Evolutionary conservation across 768 basidiomycete species (phyloP).

Genomic region (Clathrus columnatus): DNA sequence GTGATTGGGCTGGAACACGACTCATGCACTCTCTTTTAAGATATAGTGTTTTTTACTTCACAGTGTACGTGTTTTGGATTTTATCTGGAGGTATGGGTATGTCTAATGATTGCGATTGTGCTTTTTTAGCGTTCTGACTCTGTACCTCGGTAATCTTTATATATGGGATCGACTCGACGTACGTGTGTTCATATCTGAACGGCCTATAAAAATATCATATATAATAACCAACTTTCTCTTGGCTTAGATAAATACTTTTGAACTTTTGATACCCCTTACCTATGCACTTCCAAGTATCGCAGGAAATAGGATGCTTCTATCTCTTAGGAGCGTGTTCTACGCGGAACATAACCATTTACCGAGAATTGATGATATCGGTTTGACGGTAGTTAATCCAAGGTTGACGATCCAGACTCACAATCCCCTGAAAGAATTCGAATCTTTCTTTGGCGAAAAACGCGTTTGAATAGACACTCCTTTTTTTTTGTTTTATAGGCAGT

Average conservation of each 20-base stretch:
- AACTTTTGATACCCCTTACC: slow-evolving; percentile 8
- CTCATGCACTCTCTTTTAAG: not conserved
- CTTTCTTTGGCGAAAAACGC: slow-evolving; percentile 6
- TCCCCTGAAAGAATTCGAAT: slow-evolving; percentile 9
- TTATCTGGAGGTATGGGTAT: not conserved
- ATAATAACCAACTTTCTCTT: not conserved
- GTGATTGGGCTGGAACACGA: not conserved
- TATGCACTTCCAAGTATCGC: slow-evolving; percentile 7
- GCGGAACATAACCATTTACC: not conserved
- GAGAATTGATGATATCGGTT: not conserved
- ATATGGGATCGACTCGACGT: slow-evolving; percentile 6
- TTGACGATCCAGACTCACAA: slow-evolving; percentile 3
- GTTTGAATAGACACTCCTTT: not conserved
- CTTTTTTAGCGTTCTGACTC: not conserved
- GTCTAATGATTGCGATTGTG: not conserved
- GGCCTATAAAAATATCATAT: too few species aligned
- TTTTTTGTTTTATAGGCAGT: not conserved
- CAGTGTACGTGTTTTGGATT: slow-evolving; percentile 1
- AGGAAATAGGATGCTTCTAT: slow-evolving; percentile 9
- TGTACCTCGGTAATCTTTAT: slow-evolving; percentile 4
- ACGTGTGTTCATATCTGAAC: too few species aligned
- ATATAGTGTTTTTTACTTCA: slow-evolving; percentile 6
- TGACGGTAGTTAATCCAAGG: slow-evolving; percentile 2
- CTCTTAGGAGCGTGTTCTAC: slow-evolving; percentile 6
- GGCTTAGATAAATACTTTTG: slow-evolving; percentile 1